Evolutionary conservation across 306 rosid species (phyloP), one percentile per base, ranked within the genome.

Genomic region (Corylus americana): DNA sequence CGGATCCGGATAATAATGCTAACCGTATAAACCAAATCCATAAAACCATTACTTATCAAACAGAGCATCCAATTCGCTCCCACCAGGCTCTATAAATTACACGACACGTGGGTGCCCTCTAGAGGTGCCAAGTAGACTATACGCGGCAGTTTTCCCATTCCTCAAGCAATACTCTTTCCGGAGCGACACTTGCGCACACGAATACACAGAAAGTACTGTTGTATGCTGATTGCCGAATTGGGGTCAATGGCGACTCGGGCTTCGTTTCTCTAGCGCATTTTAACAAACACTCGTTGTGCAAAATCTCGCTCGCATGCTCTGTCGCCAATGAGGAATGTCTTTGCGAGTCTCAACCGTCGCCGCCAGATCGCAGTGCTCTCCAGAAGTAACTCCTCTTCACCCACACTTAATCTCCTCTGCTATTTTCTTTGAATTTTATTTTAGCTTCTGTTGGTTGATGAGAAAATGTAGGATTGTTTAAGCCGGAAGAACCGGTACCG

Each of bases 241-340:
- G 17, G 25, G 45, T 16, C 2, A 2, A 3, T 0, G 35, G 35
- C 35, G 35, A 31, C 35, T 31, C 35, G 35, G 35, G 35, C 31
- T 55, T n/a, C 54, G 51, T 20, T 51, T 13, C 83, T n/a, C 11
- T 81, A 55, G 45, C 74, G 88, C 93, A 79, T 73, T 84, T 50
- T 78, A 18, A 50, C 92, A 66, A 87, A 75, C 91, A 73, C 13
- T 82, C 58, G 63, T 37, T 71, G 78, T 70, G 83, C 73, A 45
- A 75, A 71, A 78, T 44, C 6, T 76, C 58, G 76, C 73, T 79
- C 59, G 63, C 81, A 69, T 53, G 80, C 74, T 11, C 44, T 57
- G 17, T 31, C 27, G 89, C 86, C 89, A 78, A 96, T 93, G 98
- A 91, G 86, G 94, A 90, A 87, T 83, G 99, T 85, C 83, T 85